These are phyloP conservation scores for Meyerozyma smithsonii DNA, from an alignment of 1,139 yeast species.

Conservation along the genomic window DNA sequence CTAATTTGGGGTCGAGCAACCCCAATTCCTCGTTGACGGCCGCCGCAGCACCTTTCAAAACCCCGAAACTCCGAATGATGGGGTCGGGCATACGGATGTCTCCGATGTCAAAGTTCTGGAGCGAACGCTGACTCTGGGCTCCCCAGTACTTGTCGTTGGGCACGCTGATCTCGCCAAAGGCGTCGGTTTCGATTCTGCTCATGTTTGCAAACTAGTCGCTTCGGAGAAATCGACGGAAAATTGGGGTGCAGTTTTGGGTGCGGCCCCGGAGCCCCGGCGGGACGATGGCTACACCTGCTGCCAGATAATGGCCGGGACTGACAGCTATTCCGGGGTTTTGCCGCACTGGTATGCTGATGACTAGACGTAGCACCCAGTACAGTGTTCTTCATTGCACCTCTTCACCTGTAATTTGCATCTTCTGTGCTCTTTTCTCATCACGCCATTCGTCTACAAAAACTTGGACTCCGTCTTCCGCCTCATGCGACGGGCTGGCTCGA, in stretches of 20 bases:
- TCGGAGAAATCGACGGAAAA: slow-evolving; percentile 2
- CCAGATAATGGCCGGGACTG: too few species aligned
- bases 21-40: slow-evolving; percentile 16
- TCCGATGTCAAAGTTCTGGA: slow-evolving; percentile 18
- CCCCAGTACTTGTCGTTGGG: slow-evolving; percentile 18
- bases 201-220: too few species aligned
- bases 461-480: slow-evolving; percentile 11
- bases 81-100: slow-evolving; percentile 17
- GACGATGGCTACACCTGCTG: too few species aligned
- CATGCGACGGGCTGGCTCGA: slow-evolving; percentile 38
- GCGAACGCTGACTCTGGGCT: slow-evolving; percentile 18
- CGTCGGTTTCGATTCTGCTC: slow-evolving; percentile 16
- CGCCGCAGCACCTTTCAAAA: slow-evolving; percentile 19
- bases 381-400: too few species aligned
- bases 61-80: slow-evolving; percentile 16
- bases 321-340: too few species aligned
- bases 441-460: slow-evolving; percentile 14
- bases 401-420: too few species aligned
- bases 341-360: background rate
- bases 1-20: slow-evolving; percentile 15
- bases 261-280: too few species aligned
- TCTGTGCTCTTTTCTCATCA: background rate
- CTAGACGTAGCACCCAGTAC: background rate
- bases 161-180: slow-evolving; percentile 17
- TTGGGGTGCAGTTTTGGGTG: background rate